Evolutionary conservation across 441 rosid genomes (phyloP).

Genomic region (Dalechampia spathulata): DNA sequence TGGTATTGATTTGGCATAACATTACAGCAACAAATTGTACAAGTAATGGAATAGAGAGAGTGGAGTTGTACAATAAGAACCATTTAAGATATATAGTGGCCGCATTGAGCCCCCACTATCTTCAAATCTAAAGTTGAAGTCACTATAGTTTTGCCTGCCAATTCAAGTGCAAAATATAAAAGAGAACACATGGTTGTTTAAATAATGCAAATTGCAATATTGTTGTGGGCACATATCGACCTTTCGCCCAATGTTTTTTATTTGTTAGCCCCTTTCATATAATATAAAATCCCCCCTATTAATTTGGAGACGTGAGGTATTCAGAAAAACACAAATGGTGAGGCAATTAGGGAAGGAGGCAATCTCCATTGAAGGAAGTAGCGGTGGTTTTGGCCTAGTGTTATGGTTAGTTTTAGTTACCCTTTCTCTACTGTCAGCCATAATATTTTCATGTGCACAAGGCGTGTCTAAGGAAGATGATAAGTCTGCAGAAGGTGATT

Average conservation of each 20-base stretch:
- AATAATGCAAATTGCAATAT: conserved; percentile 1
- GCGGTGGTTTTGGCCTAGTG: background rate
- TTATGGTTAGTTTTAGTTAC: conserved; percentile 32
- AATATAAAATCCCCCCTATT: background rate
- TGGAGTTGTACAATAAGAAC: too few species aligned
- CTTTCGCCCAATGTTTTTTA: background rate
- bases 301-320: background rate
- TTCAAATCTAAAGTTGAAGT: too few species aligned
- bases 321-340: conserved; percentile 18
- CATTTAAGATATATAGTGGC: too few species aligned
- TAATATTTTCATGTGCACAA: conserved; percentile 42
- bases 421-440: conserved; percentile 33
- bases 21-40: too few species aligned
- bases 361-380: conserved; percentile 9
- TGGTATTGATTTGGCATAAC: too few species aligned
- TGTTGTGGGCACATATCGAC: conserved; percentile 6
- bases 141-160: conserved; percentile 12
- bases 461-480: conserved; percentile 37
- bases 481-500: conserved; percentile 16
- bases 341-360: conserved; percentile 24
- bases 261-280: background rate
- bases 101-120: too few species aligned
- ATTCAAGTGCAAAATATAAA: background rate
- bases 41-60: too few species aligned
- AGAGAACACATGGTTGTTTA: background rate